These are phyloP conservation scores for Amoebophrya sp. DNA, from an alignment of 169 alveolate species.

Conservation along the genomic window DNA sequence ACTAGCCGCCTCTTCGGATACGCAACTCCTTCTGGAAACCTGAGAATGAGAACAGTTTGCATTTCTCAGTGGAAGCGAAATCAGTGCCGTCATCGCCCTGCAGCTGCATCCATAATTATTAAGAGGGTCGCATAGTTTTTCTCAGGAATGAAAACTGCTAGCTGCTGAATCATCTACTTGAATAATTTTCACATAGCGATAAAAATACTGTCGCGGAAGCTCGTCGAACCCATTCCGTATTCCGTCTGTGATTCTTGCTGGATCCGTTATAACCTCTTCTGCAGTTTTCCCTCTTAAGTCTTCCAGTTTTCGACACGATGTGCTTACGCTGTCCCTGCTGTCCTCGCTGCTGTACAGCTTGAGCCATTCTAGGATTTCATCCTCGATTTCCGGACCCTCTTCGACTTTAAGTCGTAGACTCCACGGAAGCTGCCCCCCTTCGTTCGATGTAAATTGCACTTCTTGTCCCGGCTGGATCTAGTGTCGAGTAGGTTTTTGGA, in stretches of 20 bases:
- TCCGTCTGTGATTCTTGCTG: not conserved
- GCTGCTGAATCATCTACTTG: too few relatives aligned
- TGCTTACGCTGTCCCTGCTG: not conserved
- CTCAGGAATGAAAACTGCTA: too few relatives aligned
- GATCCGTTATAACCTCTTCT: not conserved
- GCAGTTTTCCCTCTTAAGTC: not conserved
- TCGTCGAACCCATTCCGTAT: not conserved
- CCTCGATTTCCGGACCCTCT: not conserved
- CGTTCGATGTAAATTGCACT: not conserved
- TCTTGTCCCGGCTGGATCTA: not conserved
- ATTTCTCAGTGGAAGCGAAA: too few relatives aligned
- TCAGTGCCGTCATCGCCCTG: too few relatives aligned
- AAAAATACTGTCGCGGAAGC: not conserved
- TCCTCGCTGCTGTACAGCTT: not conserved
- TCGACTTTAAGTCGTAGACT: not conserved
- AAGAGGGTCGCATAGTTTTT: too few relatives aligned
- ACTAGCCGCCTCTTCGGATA: not conserved
- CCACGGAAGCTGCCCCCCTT: too few relatives aligned
- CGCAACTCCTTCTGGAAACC: not conserved
- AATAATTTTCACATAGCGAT: too few relatives aligned
- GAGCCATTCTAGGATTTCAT: not conserved
- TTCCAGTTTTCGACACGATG: not conserved
- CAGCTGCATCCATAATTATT: too few relatives aligned
- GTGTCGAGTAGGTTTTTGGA: too few relatives aligned
- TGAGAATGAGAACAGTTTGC: too few relatives aligned